Conservation (phyloP, 202 grass and related monocot genomes). For the Bolboschoenoplectus hybrid region DNA sequence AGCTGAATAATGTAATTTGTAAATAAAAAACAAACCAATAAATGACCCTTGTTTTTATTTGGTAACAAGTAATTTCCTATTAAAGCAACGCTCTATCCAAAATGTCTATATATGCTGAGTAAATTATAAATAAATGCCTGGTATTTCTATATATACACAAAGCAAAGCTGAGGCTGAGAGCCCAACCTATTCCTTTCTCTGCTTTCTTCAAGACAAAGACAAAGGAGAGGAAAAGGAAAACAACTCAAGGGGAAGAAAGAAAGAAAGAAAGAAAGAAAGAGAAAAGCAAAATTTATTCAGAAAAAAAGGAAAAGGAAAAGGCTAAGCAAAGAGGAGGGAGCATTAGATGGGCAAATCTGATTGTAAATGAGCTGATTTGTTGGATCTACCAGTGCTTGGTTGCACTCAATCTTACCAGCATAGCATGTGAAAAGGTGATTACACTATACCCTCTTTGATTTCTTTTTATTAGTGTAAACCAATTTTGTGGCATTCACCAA, state of each 20-base stretch:
- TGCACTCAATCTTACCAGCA: conserved; percentile 26
- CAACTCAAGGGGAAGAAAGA: conserved; percentile 12
- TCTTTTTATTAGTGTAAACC: not conserved
- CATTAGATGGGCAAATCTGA: conserved; percentile 25
- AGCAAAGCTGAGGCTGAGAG: conserved; percentile 38
- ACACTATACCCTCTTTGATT: conserved; percentile 14
- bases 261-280: conserved; percentile 16
- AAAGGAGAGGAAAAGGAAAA: not conserved
- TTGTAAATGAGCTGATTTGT: conserved; percentile 32
- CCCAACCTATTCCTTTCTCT: conserved; percentile 42
- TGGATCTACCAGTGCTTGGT: conserved; percentile 31
- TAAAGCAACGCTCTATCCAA: conserved; percentile 36
- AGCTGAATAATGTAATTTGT: not conserved
- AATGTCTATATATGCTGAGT: not conserved
- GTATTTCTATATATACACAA: conserved; percentile 45
- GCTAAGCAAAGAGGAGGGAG: conserved; percentile 16
- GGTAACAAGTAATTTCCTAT: conserved; percentile 39
- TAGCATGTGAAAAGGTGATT: conserved; percentile 37
- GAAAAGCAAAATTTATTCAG: not conserved
- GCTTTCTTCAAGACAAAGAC: conserved; percentile 29
- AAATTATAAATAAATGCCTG: conserved; percentile 12
- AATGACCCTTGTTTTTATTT: conserved; percentile 18
- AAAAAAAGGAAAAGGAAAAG: conserved; percentile 9
- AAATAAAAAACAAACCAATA: conserved; percentile 4
- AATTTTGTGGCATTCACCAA: not conserved